A percentile compares a stretch with the other conserved stretches of the same genome.
These are phyloP conservation scores for Xylaria digitata DNA, from an alignment of 2,329 filamentous ascomycete genomes.

Conservation along the genomic window DNA sequence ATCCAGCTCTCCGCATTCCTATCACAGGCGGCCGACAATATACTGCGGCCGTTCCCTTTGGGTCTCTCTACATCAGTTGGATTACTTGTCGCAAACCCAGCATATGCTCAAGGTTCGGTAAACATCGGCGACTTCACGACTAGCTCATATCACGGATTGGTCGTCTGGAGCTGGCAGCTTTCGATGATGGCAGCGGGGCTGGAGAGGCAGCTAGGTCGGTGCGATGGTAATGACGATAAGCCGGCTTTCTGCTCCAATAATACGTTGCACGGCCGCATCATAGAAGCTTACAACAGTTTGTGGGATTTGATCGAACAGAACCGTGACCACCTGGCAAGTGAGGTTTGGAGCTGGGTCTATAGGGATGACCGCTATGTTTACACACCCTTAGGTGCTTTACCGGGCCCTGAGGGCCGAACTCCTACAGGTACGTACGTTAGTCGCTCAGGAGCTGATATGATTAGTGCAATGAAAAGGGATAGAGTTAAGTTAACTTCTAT, in stretches of 20 bases:
- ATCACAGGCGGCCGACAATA: slow-evolving; percentile 66
- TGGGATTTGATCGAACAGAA: slow-evolving; percentile 72
- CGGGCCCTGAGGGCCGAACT: slow-evolving; percentile 57
- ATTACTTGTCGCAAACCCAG: slow-evolving; percentile 70
- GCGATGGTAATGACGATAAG: slow-evolving; percentile 49
- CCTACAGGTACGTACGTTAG: slow-evolving; percentile 47
- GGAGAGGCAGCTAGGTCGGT: slow-evolving; percentile 67
- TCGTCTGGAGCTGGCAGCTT: slow-evolving; percentile 73
- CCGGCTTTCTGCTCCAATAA: slow-evolving; percentile 64
- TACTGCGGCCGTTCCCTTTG: slow-evolving; percentile 67
- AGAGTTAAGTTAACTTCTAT: not conserved
- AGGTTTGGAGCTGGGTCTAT: slow-evolving; percentile 74
- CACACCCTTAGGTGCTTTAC: slow-evolving; percentile 62
- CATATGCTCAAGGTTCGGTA: slow-evolving; percentile 60
- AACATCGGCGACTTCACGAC: slow-evolving; percentile 65
- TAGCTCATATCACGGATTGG: slow-evolving; percentile 71
- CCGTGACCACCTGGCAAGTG: slow-evolving; percentile 60
- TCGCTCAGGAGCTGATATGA: not conserved
- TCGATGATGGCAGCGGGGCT: slow-evolving; percentile 73
- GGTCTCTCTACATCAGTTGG: slow-evolving; percentile 68
- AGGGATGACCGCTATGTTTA: slow-evolving; percentile 59
- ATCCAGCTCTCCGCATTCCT: slow-evolving; percentile 66
- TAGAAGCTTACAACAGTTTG: slow-evolving; percentile 66
- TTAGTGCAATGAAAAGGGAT: slow-evolving; percentile 26
- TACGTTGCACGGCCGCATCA: slow-evolving; percentile 58